A percentile compares a stretch with the other conserved stretches of the same genome.
phyloP scores from a whole-genome alignment of 805 yeast genomes.

The Candida argentea region DNA sequence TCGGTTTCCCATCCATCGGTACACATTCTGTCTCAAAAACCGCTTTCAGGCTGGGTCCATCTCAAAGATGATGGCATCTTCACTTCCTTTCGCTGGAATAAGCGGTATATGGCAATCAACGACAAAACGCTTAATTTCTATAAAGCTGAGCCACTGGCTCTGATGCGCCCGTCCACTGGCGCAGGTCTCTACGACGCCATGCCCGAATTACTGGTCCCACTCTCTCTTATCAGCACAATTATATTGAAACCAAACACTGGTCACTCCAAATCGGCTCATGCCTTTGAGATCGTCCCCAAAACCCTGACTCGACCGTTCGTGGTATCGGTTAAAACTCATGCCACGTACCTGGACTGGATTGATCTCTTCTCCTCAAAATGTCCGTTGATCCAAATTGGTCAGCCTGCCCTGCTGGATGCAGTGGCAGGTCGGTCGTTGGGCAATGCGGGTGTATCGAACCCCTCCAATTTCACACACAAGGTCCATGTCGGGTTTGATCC shows the following conservation, averaged over 20 bases:
- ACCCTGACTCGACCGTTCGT: conserved; percentile 49
- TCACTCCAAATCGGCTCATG: conserved; percentile 34
- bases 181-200: conserved; percentile 3
- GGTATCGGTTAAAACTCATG: conserved; percentile 66
- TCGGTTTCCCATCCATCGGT: conserved; percentile 1
- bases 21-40: conserved; percentile 17
- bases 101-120: conserved; percentile 67
- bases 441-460: conserved; percentile 58
- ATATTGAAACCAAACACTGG: conserved; percentile 52
- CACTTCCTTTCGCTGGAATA: conserved; percentile 86
- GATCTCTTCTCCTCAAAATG: conserved; percentile 77
- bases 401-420: conserved; percentile 2
- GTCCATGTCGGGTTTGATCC: conserved; percentile 87
- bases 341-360: conserved; percentile 81
- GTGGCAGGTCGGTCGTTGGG: conserved; percentile 17
- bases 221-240: conserved; percentile 26
- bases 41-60: conserved; percentile 74
- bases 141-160: conserved; percentile 44
- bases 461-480: conserved; percentile 89
- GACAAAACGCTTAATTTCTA: conserved; percentile 69
- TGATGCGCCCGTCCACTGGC: conserved; percentile 40
- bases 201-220: conserved; percentile 30
- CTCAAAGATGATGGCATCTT: conserved; percentile 84
- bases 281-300: conserved; percentile 67
- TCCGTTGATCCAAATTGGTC: conserved; percentile 41